A percentile compares a stretch with the other conserved stretches of the same genome.
phyloP scores from a whole-genome alignment of 768 basidiomycete genomes.

The Saitozyma sp. region DNA sequence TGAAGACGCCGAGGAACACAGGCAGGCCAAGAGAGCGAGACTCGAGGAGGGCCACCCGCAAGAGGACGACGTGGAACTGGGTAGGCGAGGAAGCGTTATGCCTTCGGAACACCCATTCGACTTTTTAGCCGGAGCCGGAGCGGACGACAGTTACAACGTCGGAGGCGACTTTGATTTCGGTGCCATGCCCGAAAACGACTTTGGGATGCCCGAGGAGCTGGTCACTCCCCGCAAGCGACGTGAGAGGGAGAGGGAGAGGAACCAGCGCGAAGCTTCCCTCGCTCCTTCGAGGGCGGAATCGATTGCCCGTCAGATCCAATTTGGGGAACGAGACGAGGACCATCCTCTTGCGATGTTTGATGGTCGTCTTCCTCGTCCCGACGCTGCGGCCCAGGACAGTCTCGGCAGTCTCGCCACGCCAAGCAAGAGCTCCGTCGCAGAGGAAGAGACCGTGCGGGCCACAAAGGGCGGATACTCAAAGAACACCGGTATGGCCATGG shows the following conservation, averaged over 20 bases:
- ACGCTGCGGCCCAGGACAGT: conserved; percentile 20
- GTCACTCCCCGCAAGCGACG: conserved; percentile 14
- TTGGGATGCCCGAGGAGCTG: conserved; percentile 3
- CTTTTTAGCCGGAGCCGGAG: conserved; percentile 60
- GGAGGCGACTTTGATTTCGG: conserved; percentile 17
- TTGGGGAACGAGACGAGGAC: conserved; percentile 59
- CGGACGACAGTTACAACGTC: conserved; percentile 60
- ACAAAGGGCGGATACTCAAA: conserved; percentile 27
- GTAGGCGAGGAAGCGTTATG: conserved; percentile 66
- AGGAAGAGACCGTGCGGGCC: conserved; percentile 14
- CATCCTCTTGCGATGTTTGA: conserved; percentile 63
- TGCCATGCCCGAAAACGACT: conserved; percentile 11
- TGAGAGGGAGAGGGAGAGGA: background rate
- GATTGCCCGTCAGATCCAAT: conserved; percentile 44
- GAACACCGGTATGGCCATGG: conserved; percentile 47
- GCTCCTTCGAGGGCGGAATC: conserved; percentile 35
- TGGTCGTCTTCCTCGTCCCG: conserved; percentile 8
- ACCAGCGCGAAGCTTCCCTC: conserved; percentile 8
- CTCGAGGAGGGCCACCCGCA: conserved; percentile 57
- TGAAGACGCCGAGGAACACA: conserved; percentile 46
- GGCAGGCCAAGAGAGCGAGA: conserved; percentile 54
- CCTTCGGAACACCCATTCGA: conserved; percentile 56
- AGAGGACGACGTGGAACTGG: conserved; percentile 68
- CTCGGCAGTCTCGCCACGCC: conserved; percentile 20
- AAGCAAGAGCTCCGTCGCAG: conserved; percentile 21